phyloP scores from a whole-genome alignment of 2,329 filamentous ascomycete species.

The Aspergillus aculeatinus region DNA sequence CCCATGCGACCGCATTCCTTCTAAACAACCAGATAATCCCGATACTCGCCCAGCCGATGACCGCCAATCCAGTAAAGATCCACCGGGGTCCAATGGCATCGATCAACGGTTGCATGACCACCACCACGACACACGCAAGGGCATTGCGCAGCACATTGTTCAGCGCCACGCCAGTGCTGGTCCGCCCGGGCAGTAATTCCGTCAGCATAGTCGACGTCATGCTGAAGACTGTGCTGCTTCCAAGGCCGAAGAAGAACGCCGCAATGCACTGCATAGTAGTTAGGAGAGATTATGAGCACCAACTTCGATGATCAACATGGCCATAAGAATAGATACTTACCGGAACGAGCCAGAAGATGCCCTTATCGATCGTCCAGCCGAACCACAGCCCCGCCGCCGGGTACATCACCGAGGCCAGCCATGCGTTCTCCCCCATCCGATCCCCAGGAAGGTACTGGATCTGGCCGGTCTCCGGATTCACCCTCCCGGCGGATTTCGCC shows the following conservation, averaged over 20 bases:
- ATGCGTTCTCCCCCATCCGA: slow-evolving; percentile 78
- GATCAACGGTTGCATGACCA: slow-evolving; percentile 71
- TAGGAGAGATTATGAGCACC: no score
- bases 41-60: no score
- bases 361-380: slow-evolving; percentile 68
- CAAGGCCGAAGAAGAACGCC: no score
- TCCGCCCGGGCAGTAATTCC: slow-evolving; percentile 73
- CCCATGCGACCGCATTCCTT: no score
- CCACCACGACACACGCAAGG: slow-evolving; percentile 67
- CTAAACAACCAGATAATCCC: no score
- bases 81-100: slow-evolving; percentile 70
- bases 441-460: slow-evolving; percentile 74
- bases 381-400: slow-evolving; percentile 71
- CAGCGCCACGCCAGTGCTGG: slow-evolving; percentile 71
- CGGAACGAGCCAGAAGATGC: slow-evolving; percentile 53
- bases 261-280: no score
- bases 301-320: slow-evolving; percentile 70
- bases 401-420: slow-evolving; percentile 69
- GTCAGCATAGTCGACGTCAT: slow-evolving; percentile 78
- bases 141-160: slow-evolving; percentile 83
- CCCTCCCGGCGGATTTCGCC: slow-evolving; percentile 67
- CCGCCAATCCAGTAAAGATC: slow-evolving; percentile 66
- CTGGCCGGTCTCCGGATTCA: slow-evolving; percentile 61
- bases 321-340: no score
- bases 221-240: no score